A percentile compares a stretch with the other conserved stretches of the same genome.
These are phyloP conservation scores for Colletotrichum sansevieriae DNA, from an alignment of 2,329 filamentous ascomycete species.

Conservation along the genomic window DNA sequence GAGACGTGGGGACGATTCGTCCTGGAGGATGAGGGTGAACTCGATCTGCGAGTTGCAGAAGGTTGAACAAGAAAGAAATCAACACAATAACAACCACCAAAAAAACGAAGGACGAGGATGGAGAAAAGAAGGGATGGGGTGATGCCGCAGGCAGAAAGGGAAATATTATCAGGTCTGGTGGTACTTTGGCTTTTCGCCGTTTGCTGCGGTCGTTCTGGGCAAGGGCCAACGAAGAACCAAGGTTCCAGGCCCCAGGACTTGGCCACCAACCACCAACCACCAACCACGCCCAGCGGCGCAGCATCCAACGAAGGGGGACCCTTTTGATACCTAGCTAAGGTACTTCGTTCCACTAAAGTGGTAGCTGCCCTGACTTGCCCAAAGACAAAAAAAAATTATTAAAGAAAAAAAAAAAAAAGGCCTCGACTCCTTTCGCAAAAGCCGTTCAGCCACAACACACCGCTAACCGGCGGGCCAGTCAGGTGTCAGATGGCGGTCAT, in stretches of 20 bases:
- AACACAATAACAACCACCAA: neutral
- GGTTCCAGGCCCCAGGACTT: too few species aligned
- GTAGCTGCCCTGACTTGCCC: too few species aligned
- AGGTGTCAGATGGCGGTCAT: conserved; percentile 13
- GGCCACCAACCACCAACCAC: too few species aligned
- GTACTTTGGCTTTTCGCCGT: too few species aligned
- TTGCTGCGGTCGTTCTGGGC: neutral
- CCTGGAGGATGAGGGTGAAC: conserved; percentile 8
- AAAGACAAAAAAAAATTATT: too few species aligned
- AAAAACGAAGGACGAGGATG: conserved; percentile 26
- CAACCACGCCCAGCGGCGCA: conserved; percentile 4
- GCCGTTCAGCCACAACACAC: neutral
- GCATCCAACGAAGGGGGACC: conserved; percentile 11
- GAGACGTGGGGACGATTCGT: neutral
- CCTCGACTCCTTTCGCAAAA: neutral
- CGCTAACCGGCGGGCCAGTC: conserved; percentile 10
- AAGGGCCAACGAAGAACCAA: neutral
- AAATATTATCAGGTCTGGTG: neutral
- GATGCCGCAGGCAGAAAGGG: conserved; percentile 25
- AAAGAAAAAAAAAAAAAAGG: too few species aligned
- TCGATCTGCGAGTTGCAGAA: conserved; percentile 4
- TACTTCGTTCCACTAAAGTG: too few species aligned
- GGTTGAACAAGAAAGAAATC: neutral
- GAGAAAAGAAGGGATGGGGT: conserved; percentile 5
- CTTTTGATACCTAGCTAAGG: too few species aligned